phyloP scores from a whole-genome alignment of 2,329 filamentous ascomycete genomes.

The Epichloe sibirici region DNA sequence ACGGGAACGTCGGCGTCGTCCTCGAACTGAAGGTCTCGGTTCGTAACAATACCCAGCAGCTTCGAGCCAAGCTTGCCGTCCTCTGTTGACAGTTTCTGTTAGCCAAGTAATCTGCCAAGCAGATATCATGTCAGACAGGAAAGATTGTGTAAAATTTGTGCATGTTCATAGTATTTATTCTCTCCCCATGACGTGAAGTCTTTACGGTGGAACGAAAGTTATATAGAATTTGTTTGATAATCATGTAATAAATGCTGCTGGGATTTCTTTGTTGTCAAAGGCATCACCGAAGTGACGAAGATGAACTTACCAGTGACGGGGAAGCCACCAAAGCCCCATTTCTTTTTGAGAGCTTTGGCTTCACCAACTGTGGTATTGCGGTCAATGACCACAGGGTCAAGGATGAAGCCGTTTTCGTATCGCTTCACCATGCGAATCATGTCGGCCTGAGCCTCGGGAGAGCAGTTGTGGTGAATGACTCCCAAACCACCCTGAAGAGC shows the following conservation, averaged over 20 bases:
- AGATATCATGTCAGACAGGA: background rate
- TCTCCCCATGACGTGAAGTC: conserved; percentile 76
- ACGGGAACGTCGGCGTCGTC: conserved; percentile 59
- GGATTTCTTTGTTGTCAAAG: conserved; percentile 7
- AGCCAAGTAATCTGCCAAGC: background rate
- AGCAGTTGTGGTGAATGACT: conserved; percentile 99
- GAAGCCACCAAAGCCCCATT: conserved; percentile 97
- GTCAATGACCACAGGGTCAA: conserved; percentile 85
- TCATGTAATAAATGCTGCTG: conserved; percentile 43
- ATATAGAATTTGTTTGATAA: conserved; percentile 65
- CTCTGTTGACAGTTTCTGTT: conserved; percentile 43
- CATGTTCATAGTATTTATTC: conserved; percentile 21
- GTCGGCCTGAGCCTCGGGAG: conserved; percentile 90
- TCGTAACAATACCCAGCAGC: conserved; percentile 93
- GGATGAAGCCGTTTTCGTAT: conserved; percentile 98
- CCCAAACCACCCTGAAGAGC: conserved; percentile 77
- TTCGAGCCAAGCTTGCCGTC: conserved; percentile 87
- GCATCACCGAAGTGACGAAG: conserved; percentile 7
- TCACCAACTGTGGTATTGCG: conserved; percentile 81
- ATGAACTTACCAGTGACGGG: conserved; percentile 83
- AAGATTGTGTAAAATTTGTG: conserved; percentile 7
- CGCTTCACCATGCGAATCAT: conserved; percentile 99
- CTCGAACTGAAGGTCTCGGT: conserved; percentile 96
- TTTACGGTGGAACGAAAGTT: conserved; percentile 99
- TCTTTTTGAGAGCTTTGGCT: conserved; percentile 85